Evolutionary conservation across 179 eudicot genomes (phyloP).

Genomic region (Silene coronaria): DNA sequence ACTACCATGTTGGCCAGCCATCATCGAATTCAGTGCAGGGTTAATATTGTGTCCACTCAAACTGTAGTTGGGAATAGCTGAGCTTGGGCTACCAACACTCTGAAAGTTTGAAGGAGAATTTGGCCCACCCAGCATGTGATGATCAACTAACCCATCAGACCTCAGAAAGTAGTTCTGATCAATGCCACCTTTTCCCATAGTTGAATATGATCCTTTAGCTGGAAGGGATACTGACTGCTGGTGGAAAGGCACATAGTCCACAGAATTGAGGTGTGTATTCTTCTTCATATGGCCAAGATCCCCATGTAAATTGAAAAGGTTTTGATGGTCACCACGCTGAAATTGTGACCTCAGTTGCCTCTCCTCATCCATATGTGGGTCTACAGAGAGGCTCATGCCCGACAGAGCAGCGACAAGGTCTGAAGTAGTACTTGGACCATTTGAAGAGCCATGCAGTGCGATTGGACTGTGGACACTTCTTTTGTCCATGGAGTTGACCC

Average conservation of each 20-base stretch:
- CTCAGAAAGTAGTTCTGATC: constrained; percentile 37
- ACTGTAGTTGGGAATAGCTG: constrained; percentile 61
- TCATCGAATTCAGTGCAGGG: constrained; percentile 61
- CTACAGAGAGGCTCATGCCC: constrained; percentile 59
- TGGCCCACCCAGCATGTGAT: constrained; percentile 47
- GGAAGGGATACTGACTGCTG: constrained; percentile 42
- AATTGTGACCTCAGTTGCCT: constrained; percentile 47
- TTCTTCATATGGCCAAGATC: constrained; percentile 48
- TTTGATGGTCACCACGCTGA: constrained; percentile 57
- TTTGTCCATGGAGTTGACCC: constrained; percentile 52
- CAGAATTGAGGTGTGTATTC: constrained; percentile 32
- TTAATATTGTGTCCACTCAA: constrained; percentile 59
- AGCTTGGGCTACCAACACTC: constrained; percentile 48
- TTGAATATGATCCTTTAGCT: constrained; percentile 32
- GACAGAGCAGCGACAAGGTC: constrained; percentile 78
- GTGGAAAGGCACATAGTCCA: constrained; percentile 46
- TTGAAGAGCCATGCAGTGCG: constrained; percentile 43
- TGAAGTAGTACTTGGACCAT: constrained; percentile 41
- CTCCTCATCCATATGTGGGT: constrained; percentile 50
- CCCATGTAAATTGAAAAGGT: constrained; percentile 47
- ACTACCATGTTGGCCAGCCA: constrained; percentile 60
- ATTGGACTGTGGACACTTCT: constrained; percentile 51
- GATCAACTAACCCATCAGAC: constrained; percentile 45
- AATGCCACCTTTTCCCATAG: constrained; percentile 31
- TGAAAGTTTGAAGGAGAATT: constrained; percentile 51